phyloP scores from a whole-genome alignment of 495 filamentous ascomycete genomes.

The Aspergillus conjunctus region DNA sequence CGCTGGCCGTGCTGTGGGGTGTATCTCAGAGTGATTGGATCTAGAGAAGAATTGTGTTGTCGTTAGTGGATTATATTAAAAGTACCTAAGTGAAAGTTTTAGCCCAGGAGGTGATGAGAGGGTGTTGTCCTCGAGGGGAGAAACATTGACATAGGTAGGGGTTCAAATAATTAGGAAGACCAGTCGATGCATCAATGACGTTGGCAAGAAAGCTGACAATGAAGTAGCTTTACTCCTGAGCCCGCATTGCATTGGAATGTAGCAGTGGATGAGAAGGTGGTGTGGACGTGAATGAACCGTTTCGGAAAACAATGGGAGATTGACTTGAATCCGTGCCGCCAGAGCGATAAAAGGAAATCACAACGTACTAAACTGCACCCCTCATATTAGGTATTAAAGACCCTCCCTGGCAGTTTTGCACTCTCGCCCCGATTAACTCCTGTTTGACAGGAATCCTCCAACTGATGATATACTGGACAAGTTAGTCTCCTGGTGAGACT shows the following conservation, averaged over 20 bases:
- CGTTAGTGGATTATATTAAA: slow-evolving; percentile 21
- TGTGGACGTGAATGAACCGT: slow-evolving; percentile 13
- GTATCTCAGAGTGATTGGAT: slow-evolving; percentile 12
- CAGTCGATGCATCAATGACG: slow-evolving; percentile 13
- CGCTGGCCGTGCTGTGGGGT: neutral
- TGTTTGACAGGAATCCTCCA: neutral
- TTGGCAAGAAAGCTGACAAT: slow-evolving; percentile 18
- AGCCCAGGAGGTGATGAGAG: slow-evolving; percentile 7
- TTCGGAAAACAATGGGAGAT: slow-evolving; percentile 22
- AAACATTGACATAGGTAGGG: slow-evolving; percentile 12
- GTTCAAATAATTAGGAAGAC: neutral
- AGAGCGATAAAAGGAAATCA: slow-evolving; percentile 16
- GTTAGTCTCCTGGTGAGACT: neutral
- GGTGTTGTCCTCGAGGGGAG: slow-evolving; percentile 13
- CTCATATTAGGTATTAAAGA: slow-evolving; percentile 22
- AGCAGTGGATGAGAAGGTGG: slow-evolving; percentile 2
- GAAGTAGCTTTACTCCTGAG: slow-evolving; percentile 17
- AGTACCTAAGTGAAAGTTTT: slow-evolving; percentile 6
- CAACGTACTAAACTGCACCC: slow-evolving; percentile 28
- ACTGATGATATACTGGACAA: neutral
- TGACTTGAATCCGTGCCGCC: slow-evolving; percentile 11
- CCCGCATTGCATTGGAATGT: slow-evolving; percentile 7
- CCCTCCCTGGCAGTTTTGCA: slow-evolving; percentile 10
- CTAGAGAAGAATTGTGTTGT: slow-evolving; percentile 18
- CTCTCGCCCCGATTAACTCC: neutral